These are phyloP conservation scores for Thielaviopsis ethacetica DNA, from an alignment of 2,329 filamentous ascomycete genomes.

Conservation along the genomic window DNA sequence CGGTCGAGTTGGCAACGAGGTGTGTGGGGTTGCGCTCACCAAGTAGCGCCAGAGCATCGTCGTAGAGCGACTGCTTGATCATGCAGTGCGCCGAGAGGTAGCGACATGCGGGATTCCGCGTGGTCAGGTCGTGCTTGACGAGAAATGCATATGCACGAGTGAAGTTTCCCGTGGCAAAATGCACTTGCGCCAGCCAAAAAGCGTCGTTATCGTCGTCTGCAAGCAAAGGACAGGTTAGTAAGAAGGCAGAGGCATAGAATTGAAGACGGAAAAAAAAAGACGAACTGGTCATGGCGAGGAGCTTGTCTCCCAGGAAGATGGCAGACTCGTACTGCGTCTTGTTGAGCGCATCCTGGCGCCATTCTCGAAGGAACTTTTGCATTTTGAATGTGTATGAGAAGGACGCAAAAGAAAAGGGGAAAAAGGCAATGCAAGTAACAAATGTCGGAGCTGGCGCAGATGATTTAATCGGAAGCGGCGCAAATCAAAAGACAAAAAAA, in stretches of 20 bases:
- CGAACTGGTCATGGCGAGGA: conserved; percentile 82
- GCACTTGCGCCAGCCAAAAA: conserved; percentile 95
- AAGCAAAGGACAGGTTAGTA: not conserved
- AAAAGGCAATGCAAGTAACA: not conserved
- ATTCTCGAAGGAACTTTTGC: conserved; percentile 86
- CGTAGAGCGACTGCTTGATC: conserved; percentile 79
- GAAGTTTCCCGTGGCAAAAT: conserved; percentile 91
- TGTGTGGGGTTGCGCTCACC: conserved; percentile 91
- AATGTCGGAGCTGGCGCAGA: not conserved
- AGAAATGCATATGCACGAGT: conserved; percentile 79
- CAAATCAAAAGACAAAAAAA: not conserved
- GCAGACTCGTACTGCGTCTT: conserved; percentile 94
- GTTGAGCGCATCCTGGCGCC: conserved; percentile 89
- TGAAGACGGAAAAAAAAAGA: conserved; percentile 11
- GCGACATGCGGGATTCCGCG: conserved; percentile 68
- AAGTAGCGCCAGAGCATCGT: conserved; percentile 71
- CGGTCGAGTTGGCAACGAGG: conserved; percentile 47
- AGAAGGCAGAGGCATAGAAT: not conserved
- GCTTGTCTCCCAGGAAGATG: conserved; percentile 93
- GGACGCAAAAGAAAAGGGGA: conserved; percentile 1
- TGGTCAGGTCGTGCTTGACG: conserved; percentile 64
- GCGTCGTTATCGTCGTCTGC: conserved; percentile 84
- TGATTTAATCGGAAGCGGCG: not conserved
- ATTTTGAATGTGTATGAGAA: conserved; percentile 34
- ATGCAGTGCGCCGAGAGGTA: conserved; percentile 91